Conservation (phyloP, 2,329 filamentous ascomycete genomes). For the Paradendryphiella salina region DNA sequence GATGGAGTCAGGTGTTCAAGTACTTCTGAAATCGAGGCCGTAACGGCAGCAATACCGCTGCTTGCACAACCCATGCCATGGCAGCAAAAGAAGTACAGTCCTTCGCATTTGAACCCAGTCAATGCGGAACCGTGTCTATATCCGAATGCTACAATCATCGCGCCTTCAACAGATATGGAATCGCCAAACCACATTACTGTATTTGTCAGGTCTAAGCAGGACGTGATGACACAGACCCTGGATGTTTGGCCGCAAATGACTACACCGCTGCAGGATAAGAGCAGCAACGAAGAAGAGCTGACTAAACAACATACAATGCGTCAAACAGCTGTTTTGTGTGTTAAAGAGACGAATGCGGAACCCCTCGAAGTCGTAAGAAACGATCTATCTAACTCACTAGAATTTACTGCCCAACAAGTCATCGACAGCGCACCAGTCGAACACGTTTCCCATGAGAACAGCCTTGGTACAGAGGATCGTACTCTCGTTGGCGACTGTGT, state of each 20-base stretch:
- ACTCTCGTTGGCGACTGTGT: constrained; percentile 12
- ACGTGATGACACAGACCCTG: not conserved
- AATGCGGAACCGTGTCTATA: no score
- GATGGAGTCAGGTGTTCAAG: not conserved
- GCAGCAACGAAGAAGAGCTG: not conserved
- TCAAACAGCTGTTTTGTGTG: not conserved
- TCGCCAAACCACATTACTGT: not conserved
- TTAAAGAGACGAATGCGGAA: no score
- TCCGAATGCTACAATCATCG: not conserved
- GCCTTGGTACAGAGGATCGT: constrained; percentile 10
- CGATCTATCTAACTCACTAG: no score
- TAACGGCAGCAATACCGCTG: not conserved
- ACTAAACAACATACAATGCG: not conserved
- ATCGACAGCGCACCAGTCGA: no score
- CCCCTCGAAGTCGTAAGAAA: no score
- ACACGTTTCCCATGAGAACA: no score
- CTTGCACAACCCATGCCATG: not conserved
- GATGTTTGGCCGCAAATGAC: not conserved
- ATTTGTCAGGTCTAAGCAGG: not conserved
- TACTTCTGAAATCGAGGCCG: not conserved
- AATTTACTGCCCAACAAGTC: no score
- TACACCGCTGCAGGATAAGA: not conserved
- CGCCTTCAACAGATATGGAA: not conserved
- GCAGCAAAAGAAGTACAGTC: not conserved
- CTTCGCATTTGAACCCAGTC: not conserved